phyloP scores from a whole-genome alignment of 495 filamentous ascomycete species.

The Umbilicaria muhlenbergii region DNA sequence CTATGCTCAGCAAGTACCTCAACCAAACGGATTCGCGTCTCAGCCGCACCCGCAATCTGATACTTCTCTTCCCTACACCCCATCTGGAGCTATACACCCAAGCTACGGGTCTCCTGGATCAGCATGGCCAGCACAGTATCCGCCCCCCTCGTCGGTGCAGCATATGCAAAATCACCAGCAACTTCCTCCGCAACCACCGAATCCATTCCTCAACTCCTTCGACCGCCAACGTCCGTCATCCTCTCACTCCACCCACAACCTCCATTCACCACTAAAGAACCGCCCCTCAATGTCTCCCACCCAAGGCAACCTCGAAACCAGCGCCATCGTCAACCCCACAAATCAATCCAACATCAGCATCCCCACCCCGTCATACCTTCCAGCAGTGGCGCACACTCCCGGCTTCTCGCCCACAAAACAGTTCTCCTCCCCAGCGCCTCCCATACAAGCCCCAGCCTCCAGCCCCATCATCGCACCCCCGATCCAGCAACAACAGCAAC shows the following conservation, averaged over 20 bases:
- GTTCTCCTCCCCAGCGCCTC: slow-evolving; percentile 15
- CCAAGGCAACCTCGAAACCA: slow-evolving; percentile 31
- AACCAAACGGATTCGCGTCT: slow-evolving; percentile 1
- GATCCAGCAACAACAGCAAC: slow-evolving; percentile 10
- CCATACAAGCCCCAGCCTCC: slow-evolving; percentile 18
- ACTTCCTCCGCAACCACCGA: slow-evolving; percentile 13
- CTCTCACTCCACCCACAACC: slow-evolving; percentile 26
- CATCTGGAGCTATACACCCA: slow-evolving; percentile 16
- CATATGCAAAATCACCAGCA: slow-evolving; percentile 20
- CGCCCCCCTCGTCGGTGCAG: slow-evolving; percentile 18
- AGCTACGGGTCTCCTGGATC: slow-evolving; percentile 16
- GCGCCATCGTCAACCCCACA: slow-evolving; percentile 23
- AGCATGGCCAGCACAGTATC: slow-evolving; percentile 14
- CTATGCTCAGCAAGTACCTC: slow-evolving; percentile 4
- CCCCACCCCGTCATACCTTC: slow-evolving; percentile 17
- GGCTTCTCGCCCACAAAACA: slow-evolving; percentile 12
- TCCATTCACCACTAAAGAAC: slow-evolving; percentile 27
- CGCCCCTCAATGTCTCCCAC: slow-evolving; percentile 34
- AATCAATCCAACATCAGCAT: slow-evolving; percentile 23
- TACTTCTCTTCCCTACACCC: slow-evolving; percentile 15
- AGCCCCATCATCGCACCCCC: slow-evolving; percentile 26
- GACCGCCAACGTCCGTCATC: slow-evolving; percentile 27
- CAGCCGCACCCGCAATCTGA: not conserved
- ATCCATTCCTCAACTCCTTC: slow-evolving; percentile 16
- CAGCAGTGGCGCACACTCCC: slow-evolving; percentile 9